Evolutionary conservation across 345 rosid genomes (phyloP).

Genomic region (Clarkia xantiana): DNA sequence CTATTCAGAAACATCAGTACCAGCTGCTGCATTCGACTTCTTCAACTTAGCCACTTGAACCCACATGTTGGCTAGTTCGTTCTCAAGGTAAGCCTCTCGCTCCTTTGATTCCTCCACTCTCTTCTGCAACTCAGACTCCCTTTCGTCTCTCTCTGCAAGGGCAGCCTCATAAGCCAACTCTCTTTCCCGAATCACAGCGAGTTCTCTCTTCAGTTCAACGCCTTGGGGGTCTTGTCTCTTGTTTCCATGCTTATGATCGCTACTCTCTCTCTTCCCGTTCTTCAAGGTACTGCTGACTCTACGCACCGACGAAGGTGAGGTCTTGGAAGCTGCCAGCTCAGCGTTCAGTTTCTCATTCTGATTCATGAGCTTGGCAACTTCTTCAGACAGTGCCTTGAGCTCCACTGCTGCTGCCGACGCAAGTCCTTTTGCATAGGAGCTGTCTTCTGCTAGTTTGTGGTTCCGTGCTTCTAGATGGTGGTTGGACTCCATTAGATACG

Average conservation of each 20-base stretch:
- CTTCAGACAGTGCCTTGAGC: conserved; percentile 94
- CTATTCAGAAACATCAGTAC: conserved; percentile 28
- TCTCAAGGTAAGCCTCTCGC: conserved; percentile 90
- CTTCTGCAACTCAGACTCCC: conserved; percentile 65
- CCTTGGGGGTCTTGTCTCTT: conserved; percentile 47
- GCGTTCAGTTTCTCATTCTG: conserved; percentile 66
- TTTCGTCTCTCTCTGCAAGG: conserved; percentile 59
- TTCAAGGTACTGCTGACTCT: conserved; percentile 31
- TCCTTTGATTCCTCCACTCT: conserved; percentile 86
- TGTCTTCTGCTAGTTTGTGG: conserved; percentile 79
- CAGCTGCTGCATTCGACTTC: conserved; percentile 49
- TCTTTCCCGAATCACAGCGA: conserved; percentile 62
- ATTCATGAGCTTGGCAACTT: conserved; percentile 92
- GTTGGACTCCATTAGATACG: conserved; percentile 43
- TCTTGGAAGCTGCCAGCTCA: conserved; percentile 56
- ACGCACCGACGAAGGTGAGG: conserved; percentile 41
- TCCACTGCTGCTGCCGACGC: conserved; percentile 99
- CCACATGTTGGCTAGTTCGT: conserved; percentile 99
- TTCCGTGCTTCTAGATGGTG: conserved; percentile 61
- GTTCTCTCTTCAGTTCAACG: conserved; percentile 66
- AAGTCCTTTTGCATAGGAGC: conserved; percentile 93
- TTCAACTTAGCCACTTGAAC: conserved; percentile 87
- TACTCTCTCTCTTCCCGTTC: conserved; percentile 53
- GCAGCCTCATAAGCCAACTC: conserved; percentile 80
- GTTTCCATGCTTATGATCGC: conserved; percentile 17